These are phyloP conservation scores for Aspergillus niger DNA, from an alignment of 2,329 filamentous ascomycete species.

Conservation along the genomic window DNA sequence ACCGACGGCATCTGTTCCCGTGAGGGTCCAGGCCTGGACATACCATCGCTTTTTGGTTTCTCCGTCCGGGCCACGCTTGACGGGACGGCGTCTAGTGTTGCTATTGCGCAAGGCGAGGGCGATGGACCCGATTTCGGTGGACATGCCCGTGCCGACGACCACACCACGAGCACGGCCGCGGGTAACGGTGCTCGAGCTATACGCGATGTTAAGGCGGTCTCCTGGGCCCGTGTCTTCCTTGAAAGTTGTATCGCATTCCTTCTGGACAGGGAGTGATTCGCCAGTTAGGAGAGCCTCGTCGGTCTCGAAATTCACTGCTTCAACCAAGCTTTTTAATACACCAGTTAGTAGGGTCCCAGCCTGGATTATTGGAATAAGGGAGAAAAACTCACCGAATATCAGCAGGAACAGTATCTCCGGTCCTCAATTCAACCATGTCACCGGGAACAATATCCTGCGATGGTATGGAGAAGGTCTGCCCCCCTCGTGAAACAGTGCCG, in stretches of 20 bases:
- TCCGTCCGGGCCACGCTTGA: slow-evolving; percentile 55
- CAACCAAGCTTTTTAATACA: slow-evolving; percentile 43
- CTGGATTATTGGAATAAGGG: slow-evolving; percentile 30
- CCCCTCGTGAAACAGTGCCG: slow-evolving; percentile 60
- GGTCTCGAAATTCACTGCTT: slow-evolving; percentile 72
- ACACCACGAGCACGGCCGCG: slow-evolving; percentile 62
- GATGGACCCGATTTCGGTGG: slow-evolving; percentile 66
- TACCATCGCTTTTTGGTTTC: slow-evolving; percentile 57
- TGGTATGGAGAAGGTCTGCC: slow-evolving; percentile 56
- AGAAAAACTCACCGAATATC: slow-evolving; percentile 53
- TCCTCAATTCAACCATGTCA: slow-evolving; percentile 59
- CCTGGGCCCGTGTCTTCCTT: slow-evolving; percentile 57
- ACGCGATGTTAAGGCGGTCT: slow-evolving; percentile 63
- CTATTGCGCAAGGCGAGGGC: slow-evolving; percentile 64
- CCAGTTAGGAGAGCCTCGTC: slow-evolving; percentile 68
- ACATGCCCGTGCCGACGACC: slow-evolving; percentile 64
- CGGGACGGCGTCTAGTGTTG: slow-evolving; percentile 49
- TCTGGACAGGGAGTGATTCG: slow-evolving; percentile 62
- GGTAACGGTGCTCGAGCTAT: slow-evolving; percentile 63
- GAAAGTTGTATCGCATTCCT: slow-evolving; percentile 51
- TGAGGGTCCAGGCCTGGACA: slow-evolving; percentile 54
- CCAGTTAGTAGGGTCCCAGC: neutral
- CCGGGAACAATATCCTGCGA: slow-evolving; percentile 64
- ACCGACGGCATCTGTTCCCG: slow-evolving; percentile 60
- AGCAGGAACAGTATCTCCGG: slow-evolving; percentile 62